A percentile compares a stretch with the other conserved stretches of the same genome.
These are phyloP conservation scores for Chalara sp. DNA, from an alignment of 2,329 filamentous ascomycete genomes.

Conservation along the genomic window DNA sequence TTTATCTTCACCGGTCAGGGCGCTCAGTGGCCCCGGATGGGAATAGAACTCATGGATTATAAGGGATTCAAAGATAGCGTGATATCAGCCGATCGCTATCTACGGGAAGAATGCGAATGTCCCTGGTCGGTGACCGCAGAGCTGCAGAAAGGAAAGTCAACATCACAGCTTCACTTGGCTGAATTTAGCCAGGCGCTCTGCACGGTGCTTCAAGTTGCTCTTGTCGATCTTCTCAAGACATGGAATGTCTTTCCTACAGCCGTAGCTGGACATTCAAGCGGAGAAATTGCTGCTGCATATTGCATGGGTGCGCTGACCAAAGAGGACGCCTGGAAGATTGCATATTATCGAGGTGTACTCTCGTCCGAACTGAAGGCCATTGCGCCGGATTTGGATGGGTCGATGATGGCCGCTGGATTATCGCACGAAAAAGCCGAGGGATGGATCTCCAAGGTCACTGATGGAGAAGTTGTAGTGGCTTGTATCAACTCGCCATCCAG, in stretches of 20 bases:
- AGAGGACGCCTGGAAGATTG: slow-evolving; percentile 33
- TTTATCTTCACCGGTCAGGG: slow-evolving; percentile 25
- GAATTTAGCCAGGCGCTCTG: slow-evolving; percentile 31
- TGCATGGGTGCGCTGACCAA: slow-evolving; percentile 29
- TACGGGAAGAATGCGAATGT: too few relatives aligned
- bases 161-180: too few relatives aligned
- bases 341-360: slow-evolving; percentile 32
- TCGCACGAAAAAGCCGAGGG: slow-evolving; percentile 13
- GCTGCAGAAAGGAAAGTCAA: too few relatives aligned
- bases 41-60: slow-evolving; percentile 8
- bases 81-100: too few relatives aligned
- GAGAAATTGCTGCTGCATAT: slow-evolving; percentile 43
- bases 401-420: slow-evolving; percentile 42
- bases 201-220: slow-evolving; percentile 40
- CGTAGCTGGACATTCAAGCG: slow-evolving; percentile 39
- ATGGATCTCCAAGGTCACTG: background rate
- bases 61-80: too few relatives aligned
- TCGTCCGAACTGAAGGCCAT: too few relatives aligned
- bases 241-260: slow-evolving; percentile 32
- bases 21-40: slow-evolving; percentile 21
- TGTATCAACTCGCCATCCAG: slow-evolving; percentile 14
- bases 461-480: slow-evolving; percentile 7
- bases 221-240: slow-evolving; percentile 36
- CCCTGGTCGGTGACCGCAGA: too few relatives aligned
- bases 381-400: slow-evolving; percentile 25